Conservation (phyloP, 192 early-diverging fungal genomes). For the Mortierella antarctica region DNA sequence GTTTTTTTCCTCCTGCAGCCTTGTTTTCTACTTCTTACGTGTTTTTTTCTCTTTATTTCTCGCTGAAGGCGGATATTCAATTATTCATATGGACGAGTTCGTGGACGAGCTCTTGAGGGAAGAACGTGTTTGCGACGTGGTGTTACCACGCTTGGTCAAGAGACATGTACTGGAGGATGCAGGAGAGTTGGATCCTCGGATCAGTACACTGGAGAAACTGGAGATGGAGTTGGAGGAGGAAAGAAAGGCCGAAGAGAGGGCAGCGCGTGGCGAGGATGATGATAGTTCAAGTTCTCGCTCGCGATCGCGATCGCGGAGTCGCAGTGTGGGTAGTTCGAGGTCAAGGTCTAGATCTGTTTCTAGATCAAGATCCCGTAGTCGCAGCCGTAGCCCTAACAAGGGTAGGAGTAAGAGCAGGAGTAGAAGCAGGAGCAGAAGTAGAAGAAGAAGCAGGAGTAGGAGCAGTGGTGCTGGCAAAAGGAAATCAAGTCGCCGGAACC, state of each 20-base stretch:
- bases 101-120: constrained; percentile 85
- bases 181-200: constrained; percentile 83
- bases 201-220: constrained; percentile 78
- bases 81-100: constrained; percentile 90
- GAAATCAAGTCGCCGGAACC: not conserved
- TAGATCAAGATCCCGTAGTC: constrained; percentile 43
- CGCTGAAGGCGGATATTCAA: constrained; percentile 37
- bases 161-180: constrained; percentile 86
- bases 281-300: constrained; percentile 25
- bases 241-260: constrained; percentile 22
- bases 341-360: constrained; percentile 18
- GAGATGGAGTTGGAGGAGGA: constrained; percentile 53
- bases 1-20: not conserved
- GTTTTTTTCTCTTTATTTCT: not conserved
- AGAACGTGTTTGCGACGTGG: constrained; percentile 86
- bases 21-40: not conserved
- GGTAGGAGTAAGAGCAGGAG: constrained; percentile 19
- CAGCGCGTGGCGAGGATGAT: constrained; percentile 8
- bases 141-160: constrained; percentile 86
- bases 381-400: constrained; percentile 10
- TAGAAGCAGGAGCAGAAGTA: constrained; percentile 7
- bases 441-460: not conserved
- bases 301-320: constrained; percentile 20
- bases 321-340: constrained; percentile 1
- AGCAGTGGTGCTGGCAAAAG: not conserved